phyloP scores from a whole-genome alignment of 345 rosid genomes.

The Gossypium bickii region DNA sequence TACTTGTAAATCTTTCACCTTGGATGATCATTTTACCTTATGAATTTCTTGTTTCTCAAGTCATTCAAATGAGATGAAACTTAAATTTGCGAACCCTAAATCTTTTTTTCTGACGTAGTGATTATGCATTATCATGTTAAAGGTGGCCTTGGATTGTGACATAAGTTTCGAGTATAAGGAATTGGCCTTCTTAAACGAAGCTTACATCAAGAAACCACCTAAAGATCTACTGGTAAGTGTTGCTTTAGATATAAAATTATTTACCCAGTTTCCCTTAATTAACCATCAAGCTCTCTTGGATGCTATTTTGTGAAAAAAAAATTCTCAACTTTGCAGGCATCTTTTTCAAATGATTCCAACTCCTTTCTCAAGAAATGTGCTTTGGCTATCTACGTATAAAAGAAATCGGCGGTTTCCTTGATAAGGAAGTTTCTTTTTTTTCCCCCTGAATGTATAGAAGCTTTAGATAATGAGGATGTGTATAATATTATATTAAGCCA shows the following conservation, averaged over 20 bases:
- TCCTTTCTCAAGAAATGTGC: slow-evolving; percentile 29
- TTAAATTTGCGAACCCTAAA: too few species aligned
- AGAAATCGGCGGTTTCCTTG: neutral
- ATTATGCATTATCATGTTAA: neutral
- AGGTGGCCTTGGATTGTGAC: slow-evolving; percentile 34
- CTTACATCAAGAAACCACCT: slow-evolving; percentile 3
- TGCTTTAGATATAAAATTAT: neutral
- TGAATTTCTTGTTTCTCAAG: neutral
- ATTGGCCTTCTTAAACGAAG: slow-evolving; percentile 23
- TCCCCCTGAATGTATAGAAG: neutral
- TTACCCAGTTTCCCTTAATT: neutral
- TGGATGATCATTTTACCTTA: neutral
- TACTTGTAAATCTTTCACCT: neutral
- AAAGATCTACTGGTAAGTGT: slow-evolving; percentile 25
- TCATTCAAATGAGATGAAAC: neutral
- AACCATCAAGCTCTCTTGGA: neutral
- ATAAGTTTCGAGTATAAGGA: slow-evolving; percentile 12
- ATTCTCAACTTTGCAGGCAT: neutral
- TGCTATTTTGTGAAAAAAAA: neutral
- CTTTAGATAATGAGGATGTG: neutral
- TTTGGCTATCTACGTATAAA: slow-evolving; percentile 23
- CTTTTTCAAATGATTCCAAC: slow-evolving; percentile 1
- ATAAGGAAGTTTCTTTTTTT: neutral
- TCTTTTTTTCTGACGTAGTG: too few species aligned
- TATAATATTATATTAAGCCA: neutral